phyloP scores from a whole-genome alignment of 192 early-diverging fungal species.

The Backusella mclennaniae region DNA sequence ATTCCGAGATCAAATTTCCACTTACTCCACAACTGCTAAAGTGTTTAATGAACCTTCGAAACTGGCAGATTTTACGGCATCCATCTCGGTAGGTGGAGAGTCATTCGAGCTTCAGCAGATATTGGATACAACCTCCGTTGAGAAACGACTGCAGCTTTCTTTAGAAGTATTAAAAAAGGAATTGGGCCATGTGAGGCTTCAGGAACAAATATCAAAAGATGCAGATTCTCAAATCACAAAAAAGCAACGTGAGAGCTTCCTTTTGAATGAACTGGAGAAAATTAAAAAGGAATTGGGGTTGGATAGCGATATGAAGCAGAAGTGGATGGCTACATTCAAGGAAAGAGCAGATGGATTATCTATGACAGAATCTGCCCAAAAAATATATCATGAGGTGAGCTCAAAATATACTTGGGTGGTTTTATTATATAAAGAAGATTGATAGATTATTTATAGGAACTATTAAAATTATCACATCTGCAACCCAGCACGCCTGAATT shows the following conservation, averaged over 20 bases:
- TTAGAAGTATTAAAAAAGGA: slow-evolving; percentile 96
- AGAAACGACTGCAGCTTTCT: slow-evolving; percentile 89
- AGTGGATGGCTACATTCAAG: slow-evolving; percentile 92
- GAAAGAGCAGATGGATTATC: slow-evolving; percentile 74
- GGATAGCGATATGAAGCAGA: slow-evolving; percentile 97
- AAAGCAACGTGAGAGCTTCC: slow-evolving; percentile 94
- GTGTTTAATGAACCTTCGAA: slow-evolving; percentile 93
- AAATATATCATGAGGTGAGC: slow-evolving; percentile 79
- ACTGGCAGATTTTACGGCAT: slow-evolving; percentile 95
- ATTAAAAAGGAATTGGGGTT: slow-evolving; percentile 99
- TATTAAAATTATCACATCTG: slow-evolving; percentile 86
- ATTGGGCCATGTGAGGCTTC: slow-evolving; percentile 92
- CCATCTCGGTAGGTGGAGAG: slow-evolving; percentile 91
- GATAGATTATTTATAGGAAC: slow-evolving; percentile 50
- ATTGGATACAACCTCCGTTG: slow-evolving; percentile 81
- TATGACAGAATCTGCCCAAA: slow-evolving; percentile 88
- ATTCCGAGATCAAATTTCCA: slow-evolving; percentile 96
- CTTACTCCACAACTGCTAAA: slow-evolving; percentile 92
- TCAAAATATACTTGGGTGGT: background rate
- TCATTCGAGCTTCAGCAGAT: slow-evolving; percentile 90
- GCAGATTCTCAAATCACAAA: slow-evolving; percentile 97
- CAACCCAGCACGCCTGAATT: slow-evolving; percentile 95
- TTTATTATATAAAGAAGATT: background rate
- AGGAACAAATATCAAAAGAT: slow-evolving; percentile 96
- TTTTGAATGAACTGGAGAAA: slow-evolving; percentile 98